Evolutionary conservation across 345 rosid genomes (phyloP).

Genomic region (Brassica incana): DNA sequence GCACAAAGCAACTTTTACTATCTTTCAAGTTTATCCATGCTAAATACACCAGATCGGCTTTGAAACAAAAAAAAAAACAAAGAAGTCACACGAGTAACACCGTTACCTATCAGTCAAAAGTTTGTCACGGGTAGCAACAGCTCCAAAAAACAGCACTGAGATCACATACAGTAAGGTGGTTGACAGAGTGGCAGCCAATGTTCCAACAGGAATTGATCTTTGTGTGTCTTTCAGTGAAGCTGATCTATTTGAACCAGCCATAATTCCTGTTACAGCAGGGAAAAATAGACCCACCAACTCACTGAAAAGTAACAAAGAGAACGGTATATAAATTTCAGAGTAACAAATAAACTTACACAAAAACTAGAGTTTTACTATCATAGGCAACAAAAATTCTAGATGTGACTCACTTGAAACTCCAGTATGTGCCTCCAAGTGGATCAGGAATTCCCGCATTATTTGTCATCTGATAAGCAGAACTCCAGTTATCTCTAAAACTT

Average conservation of each 20-base stretch:
- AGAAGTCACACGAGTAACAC: constrained; percentile 1
- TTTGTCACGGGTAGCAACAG: constrained; percentile 79
- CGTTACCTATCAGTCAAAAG: constrained; percentile 92
- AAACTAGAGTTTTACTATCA: constrained; percentile 14
- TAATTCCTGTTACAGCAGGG: constrained; percentile 98
- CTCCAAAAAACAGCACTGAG: constrained; percentile 85
- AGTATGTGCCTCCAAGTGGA: constrained; percentile 62
- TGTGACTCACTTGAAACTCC: constrained; percentile 87
- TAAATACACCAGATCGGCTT: constrained; percentile 13
- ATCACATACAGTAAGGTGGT: constrained; percentile 75
- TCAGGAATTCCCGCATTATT: constrained; percentile 96
- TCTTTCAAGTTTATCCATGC: constrained; percentile 21
- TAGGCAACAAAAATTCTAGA: constrained; percentile 14
- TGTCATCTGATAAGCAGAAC: constrained; percentile 82
- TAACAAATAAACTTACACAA: constrained; percentile 15
- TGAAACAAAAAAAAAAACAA: background rate
- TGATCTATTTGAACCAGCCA: constrained; percentile 99
- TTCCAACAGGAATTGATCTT: constrained; percentile 92
- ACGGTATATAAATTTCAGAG: constrained; percentile 18
- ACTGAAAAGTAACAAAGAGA: constrained; percentile 45
- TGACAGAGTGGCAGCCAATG: constrained; percentile 89
- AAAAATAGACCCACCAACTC: constrained; percentile 96
- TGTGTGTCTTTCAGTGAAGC: constrained; percentile 95
- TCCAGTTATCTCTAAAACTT: constrained; percentile 91
- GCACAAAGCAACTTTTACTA: background rate